These are phyloP conservation scores for Phyllosticta citrichinensis DNA, from an alignment of 2,329 filamentous ascomycete genomes.

Conservation along the genomic window DNA sequence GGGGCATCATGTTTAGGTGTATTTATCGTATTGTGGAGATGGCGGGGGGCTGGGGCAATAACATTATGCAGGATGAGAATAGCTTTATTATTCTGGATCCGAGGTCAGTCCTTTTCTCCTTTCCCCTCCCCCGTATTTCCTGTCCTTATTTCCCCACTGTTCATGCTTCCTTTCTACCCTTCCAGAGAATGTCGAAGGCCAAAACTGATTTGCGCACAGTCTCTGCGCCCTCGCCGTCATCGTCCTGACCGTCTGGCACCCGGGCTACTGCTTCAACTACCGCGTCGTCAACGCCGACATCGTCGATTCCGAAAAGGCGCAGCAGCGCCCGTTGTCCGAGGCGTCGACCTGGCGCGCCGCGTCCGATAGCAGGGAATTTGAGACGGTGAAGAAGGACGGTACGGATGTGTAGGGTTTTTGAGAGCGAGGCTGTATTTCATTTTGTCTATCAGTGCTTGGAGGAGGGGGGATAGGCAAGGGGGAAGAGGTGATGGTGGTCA, in stretches of 20 bases:
- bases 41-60: constrained; percentile 33
- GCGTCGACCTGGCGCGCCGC: neutral
- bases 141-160: neutral
- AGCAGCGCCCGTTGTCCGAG: neutral
- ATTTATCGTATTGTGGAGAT: constrained; percentile 17
- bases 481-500: too few relatives aligned
- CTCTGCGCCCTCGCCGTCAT: constrained; percentile 28
- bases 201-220: neutral
- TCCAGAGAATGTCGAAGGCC: too few relatives aligned
- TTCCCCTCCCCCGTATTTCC: too few relatives aligned
- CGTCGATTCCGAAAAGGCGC: neutral
- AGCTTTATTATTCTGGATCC: constrained; percentile 27
- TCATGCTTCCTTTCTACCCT: constrained; percentile 38
- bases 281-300: neutral
- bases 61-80: constrained; percentile 38
- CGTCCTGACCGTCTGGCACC: constrained; percentile 39
- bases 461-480: too few relatives aligned
- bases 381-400: neutral
- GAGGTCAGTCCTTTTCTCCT: neutral
- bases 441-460: too few relatives aligned
- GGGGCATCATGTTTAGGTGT: constrained; percentile 34
- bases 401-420: too few relatives aligned
- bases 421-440: too few relatives aligned
- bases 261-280: constrained; percentile 16
- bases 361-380: neutral